Percentiles rank a stretch among this genome's conserved stretches.
Conservation (phyloP, 2,329 filamentous ascomycete species). For the Penicillium sclerotiorum region DNA sequence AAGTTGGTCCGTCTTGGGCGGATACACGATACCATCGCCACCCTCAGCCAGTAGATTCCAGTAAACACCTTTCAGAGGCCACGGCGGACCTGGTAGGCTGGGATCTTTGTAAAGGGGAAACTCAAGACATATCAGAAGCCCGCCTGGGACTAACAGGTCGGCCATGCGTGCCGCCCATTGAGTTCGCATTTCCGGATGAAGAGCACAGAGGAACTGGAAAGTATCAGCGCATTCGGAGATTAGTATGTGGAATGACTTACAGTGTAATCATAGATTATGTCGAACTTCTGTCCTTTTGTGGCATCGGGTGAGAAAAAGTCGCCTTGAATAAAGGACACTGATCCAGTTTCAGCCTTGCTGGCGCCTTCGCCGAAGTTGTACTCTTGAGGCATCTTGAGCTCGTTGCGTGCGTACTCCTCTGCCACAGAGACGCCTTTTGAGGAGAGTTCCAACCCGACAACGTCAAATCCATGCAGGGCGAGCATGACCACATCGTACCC, state of each 20-base stretch:
- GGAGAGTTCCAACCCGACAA: conserved; percentile 34
- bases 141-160: conserved; percentile 53
- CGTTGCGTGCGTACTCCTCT: conserved; percentile 19
- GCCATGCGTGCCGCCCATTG: conserved; percentile 58
- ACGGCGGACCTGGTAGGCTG: conserved; percentile 42
- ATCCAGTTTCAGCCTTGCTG: conserved; percentile 40
- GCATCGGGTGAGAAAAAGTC: conserved; percentile 68
- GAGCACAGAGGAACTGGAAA: conserved; percentile 67
- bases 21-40: conserved; percentile 22
- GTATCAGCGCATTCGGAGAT: too few relatives aligned
- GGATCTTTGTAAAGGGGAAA: conserved; percentile 46
- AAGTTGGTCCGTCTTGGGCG: conserved; percentile 6
- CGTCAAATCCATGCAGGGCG: conserved; percentile 36
- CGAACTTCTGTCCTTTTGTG: conserved; percentile 50
- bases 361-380: conserved; percentile 20
- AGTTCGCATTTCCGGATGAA: conserved; percentile 57
- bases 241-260: too few relatives aligned
- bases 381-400: conserved; percentile 19
- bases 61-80: conserved; percentile 41
- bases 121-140: conserved; percentile 58
- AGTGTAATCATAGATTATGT: conserved; percentile 67
- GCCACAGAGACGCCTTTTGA: conserved; percentile 26
- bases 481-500: conserved; percentile 38
- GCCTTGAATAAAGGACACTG: conserved; percentile 58
- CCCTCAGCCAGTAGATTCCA: conserved; percentile 38